phyloP scores from a whole-genome alignment of 495 filamentous ascomycete genomes.

The Echria macrotheca region DNA sequence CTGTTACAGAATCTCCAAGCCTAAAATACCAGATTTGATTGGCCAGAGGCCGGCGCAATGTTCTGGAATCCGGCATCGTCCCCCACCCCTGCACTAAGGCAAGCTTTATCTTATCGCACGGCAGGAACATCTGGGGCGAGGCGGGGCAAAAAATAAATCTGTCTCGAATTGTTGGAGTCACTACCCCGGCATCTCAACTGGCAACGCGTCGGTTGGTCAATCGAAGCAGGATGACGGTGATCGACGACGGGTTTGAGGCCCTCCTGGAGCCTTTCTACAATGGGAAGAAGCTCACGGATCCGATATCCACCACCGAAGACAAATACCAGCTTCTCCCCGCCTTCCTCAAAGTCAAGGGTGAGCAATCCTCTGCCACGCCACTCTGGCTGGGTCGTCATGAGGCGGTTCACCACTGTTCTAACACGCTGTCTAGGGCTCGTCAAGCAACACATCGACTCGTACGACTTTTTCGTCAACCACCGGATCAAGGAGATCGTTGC shows the following conservation, averaged over 20 bases:
- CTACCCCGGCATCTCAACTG: neutral
- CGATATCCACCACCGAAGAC: slow-evolving; percentile 84
- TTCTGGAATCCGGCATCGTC: too few species aligned
- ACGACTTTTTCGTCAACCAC: slow-evolving; percentile 92
- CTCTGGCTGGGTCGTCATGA: neutral
- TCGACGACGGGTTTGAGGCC: slow-evolving; percentile 68
- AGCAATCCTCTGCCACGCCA: slow-evolving; percentile 16
- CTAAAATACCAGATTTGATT: too few species aligned
- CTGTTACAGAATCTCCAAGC: too few species aligned
- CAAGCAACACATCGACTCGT: slow-evolving; percentile 86
- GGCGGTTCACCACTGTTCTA: slow-evolving; percentile 7
- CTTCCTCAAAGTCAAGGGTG: slow-evolving; percentile 91
- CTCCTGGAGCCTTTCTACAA: slow-evolving; percentile 94
- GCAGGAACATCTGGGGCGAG: too few species aligned
- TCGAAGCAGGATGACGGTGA: slow-evolving; percentile 31
- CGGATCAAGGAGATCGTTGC: slow-evolving; percentile 94
- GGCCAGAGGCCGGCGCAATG: too few species aligned
- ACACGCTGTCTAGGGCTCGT: slow-evolving; percentile 14
- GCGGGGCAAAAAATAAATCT: slow-evolving; percentile 11
- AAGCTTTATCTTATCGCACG: slow-evolving; percentile 7
- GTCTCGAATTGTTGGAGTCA: slow-evolving; percentile 5
- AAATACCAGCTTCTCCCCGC: slow-evolving; percentile 96
- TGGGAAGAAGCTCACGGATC: slow-evolving; percentile 86
- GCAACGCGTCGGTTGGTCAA: neutral
- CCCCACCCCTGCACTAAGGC: slow-evolving; percentile 4